Evolutionary conservation across 768 basidiomycete species (phyloP), one percentile per base, ranked within the genome.

Genomic region (Pleurotus tuber-regium): DNA sequence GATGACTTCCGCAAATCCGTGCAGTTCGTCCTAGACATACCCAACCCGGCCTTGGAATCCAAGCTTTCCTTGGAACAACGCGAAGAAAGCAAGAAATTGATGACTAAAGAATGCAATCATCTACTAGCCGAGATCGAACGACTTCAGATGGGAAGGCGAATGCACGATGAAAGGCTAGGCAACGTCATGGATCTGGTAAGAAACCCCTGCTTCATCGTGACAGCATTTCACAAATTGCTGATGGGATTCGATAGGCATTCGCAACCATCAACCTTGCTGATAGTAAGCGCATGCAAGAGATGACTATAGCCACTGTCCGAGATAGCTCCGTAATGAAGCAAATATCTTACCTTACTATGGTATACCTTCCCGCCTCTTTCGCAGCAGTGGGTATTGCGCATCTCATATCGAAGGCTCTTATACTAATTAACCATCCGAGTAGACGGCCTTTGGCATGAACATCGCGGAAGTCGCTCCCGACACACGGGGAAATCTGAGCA

Each of bases 171-270:
- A 42, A 63, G 78, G 42, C 51, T 80, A 50, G 76, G 75, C 62
- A 79, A 80, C 52, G 76, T 79, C 8, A 78, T 79, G 73, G 73
- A 72, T 48, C 61, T 80, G 50, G 79, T 79, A 43, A 33, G 71
- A 59, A 16, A 12, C 16, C 23, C 23, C n/a, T 18, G 8, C 38
- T 11, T 18, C 14, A 18, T 39, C 8, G 38, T 9, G 6, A 7
- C 14, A 14, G 6, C 19, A 39, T 18, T 9, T 7, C 6, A 39
- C 8, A 7, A 16, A 39, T 19, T 19, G 6, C 7, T 39, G 14
- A 29, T 44, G 16, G 14, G 35, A 14, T 11, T 7, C 23, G 23
- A 25, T 11, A 79, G 77, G 72, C 70, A 8, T 80, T 79, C 55
- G 72, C 71, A 6, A 73, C 59, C 25, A 70, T 79, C 19, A 78